Percentiles rank a stretch among this genome's conserved stretches.
phyloP scores from a whole-genome alignment of 768 basidiomycete genomes.

The Mycena haematopus region DNA sequence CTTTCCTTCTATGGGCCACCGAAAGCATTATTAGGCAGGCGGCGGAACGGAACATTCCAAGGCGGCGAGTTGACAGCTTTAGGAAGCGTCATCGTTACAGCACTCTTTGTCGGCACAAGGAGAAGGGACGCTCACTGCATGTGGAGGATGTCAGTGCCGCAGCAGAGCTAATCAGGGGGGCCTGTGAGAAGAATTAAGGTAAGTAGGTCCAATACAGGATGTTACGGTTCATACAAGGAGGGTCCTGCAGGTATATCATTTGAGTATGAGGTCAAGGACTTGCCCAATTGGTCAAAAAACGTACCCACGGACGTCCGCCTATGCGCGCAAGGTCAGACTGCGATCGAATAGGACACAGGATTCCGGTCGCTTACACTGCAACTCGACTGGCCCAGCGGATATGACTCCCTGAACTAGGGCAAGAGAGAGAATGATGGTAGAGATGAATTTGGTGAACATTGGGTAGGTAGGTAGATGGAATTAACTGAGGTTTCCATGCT shows the following conservation, averaged over 20 bases:
- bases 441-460: slow-evolving; percentile 4
- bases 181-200: background rate
- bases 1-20: too few species aligned
- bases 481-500: too few species aligned
- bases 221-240: background rate
- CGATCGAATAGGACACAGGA: background rate
- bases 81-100: background rate
- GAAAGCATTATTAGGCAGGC: too few species aligned
- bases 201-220: background rate
- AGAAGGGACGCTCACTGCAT: background rate
- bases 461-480: too few species aligned
- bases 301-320: background rate
- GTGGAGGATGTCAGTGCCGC: background rate
- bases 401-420: background rate
- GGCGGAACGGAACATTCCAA: background rate
- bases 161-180: background rate
- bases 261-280: background rate
- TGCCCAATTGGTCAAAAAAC: background rate
- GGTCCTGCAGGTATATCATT: background rate
- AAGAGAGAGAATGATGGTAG: background rate
- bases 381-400: background rate
- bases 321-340: too few species aligned
- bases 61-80: background rate
- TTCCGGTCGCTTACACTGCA: background rate
- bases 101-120: background rate